A percentile compares a stretch with the other conserved stretches of the same genome.
Evolutionary conservation across 495 filamentous ascomycete species (phyloP).

Genomic region (Penicillium tannophilum): DNA sequence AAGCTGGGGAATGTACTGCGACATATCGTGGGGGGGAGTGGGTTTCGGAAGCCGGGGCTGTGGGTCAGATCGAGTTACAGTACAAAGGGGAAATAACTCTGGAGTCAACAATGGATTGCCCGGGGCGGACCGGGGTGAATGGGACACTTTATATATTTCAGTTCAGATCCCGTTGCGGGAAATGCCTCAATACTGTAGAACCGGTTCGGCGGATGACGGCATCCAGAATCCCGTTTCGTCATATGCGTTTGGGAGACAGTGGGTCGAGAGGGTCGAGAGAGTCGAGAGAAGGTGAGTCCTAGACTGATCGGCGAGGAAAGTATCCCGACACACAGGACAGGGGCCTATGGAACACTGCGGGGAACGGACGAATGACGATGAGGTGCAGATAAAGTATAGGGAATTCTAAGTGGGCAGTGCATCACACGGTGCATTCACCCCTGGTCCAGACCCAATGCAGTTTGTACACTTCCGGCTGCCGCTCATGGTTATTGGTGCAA

Average conservation of each 20-base stretch:
- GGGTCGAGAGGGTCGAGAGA: not conserved
- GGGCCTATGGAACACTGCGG: conserved; percentile 19
- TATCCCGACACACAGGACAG: not conserved
- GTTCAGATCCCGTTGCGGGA: not conserved
- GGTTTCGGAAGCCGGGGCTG: conserved; percentile 9
- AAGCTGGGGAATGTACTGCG: conserved; percentile 30
- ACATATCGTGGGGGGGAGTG: conserved; percentile 20
- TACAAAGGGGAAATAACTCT: not conserved
- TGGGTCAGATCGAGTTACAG: conserved; percentile 9
- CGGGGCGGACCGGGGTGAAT: not conserved
- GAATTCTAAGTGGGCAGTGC: not conserved
- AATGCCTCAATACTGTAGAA: conserved; percentile 9
- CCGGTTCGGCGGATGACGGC: conserved; percentile 7
- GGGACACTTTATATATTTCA: conserved; percentile 8
- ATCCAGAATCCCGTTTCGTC: not conserved
- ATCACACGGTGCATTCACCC: not conserved
- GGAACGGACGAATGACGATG: conserved; percentile 13
- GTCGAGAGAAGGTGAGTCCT: not conserved
- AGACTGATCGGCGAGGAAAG: not conserved
- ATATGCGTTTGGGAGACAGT: conserved; percentile 1
- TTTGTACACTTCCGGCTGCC: not conserved
- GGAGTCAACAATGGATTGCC: not conserved
- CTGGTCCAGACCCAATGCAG: not conserved
- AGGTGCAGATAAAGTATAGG: conserved; percentile 9
- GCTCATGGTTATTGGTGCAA: not conserved